A percentile compares a stretch with the other conserved stretches of the same genome.
Conservation (phyloP, 345 rosid genomes). For the Trapa incisa region DNA sequence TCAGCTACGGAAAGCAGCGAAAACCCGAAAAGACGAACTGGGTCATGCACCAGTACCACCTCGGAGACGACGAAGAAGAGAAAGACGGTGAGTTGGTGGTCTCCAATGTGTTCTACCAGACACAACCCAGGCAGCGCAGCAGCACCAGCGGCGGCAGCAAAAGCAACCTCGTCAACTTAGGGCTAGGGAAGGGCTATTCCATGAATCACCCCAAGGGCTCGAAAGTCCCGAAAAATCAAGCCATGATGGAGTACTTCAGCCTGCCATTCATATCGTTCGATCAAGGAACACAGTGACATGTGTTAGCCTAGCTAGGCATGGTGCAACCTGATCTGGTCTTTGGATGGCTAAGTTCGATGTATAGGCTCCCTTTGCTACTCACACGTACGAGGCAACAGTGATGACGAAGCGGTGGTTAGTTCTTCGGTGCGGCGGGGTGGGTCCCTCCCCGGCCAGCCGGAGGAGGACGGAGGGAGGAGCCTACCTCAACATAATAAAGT, state of each 20-base stretch:
- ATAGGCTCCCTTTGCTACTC: too few species aligned
- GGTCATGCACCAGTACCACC: conserved; percentile 99
- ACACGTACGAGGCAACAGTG: too few species aligned
- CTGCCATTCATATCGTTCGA: conserved; percentile 59
- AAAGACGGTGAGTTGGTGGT: conserved; percentile 92
- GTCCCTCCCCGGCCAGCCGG: too few species aligned
- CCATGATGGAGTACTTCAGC: conserved; percentile 35
- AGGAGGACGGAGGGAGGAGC: too few species aligned
- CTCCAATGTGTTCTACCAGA: conserved; percentile 89
- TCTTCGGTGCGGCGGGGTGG: too few species aligned
- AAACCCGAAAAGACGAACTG: conserved; percentile 93
- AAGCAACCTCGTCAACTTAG: background rate
- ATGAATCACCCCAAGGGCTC: conserved; percentile 12
- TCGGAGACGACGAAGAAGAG: conserved; percentile 82
- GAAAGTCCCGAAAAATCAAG: conserved; percentile 18
- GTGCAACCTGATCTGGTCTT: background rate
- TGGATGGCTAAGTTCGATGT: background rate
- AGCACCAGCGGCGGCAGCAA: too few species aligned
- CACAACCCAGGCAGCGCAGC: conserved; percentile 92
- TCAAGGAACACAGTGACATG: conserved; percentile 41
- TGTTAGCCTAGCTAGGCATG: conserved; percentile 10
- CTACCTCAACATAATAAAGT: too few species aligned
- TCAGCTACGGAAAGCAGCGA: conserved; percentile 85
- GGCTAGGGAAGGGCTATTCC: conserved; percentile 4
- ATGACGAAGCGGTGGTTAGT: too few species aligned